Evolutionary conservation across 2,329 filamentous ascomycete species (phyloP).

Genomic region (Diplodia sapinea): DNA sequence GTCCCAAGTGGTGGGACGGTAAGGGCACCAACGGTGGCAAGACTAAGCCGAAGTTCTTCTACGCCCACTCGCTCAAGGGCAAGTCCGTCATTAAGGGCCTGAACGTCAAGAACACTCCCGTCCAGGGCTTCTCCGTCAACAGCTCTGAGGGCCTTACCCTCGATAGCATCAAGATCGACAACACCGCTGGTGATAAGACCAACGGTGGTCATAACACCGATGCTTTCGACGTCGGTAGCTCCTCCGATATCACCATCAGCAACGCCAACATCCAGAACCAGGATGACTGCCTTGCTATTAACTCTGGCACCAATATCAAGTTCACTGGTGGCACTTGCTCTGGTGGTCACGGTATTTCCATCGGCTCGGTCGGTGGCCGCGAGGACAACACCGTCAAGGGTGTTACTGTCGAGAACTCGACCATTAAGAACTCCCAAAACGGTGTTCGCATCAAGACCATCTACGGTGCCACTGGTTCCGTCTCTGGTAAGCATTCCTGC

Average conservation of each 20-base stretch:
- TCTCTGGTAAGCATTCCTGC: slow-evolving; percentile 46
- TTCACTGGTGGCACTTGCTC: slow-evolving; percentile 44
- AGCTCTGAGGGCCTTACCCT: slow-evolving; percentile 49
- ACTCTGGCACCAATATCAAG: slow-evolving; percentile 51
- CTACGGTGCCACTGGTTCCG: slow-evolving; percentile 57
- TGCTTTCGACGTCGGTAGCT: slow-evolving; percentile 58
- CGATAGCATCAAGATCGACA: slow-evolving; percentile 57
- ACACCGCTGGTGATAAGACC: slow-evolving; percentile 53
- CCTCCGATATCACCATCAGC: slow-evolving; percentile 53
- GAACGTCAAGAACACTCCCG: slow-evolving; percentile 61
- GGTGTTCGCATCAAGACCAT: slow-evolving; percentile 63
- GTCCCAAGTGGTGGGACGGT: slow-evolving; percentile 53
- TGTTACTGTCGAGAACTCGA: slow-evolving; percentile 56
- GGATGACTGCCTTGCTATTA: slow-evolving; percentile 62
- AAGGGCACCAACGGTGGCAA: slow-evolving; percentile 54
- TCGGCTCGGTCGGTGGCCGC: slow-evolving; percentile 61
- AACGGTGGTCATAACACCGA: slow-evolving; percentile 53
- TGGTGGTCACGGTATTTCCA: slow-evolving; percentile 60
- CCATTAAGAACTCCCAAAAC: slow-evolving; percentile 56
- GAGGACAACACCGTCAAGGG: slow-evolving; percentile 57
- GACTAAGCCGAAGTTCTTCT: slow-evolving; percentile 37
- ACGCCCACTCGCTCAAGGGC: slow-evolving; percentile 35
- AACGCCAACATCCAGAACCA: slow-evolving; percentile 58
- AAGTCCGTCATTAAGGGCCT: slow-evolving; percentile 49
- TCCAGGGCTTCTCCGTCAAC: slow-evolving; percentile 55